These are phyloP conservation scores for Myrica gale DNA, from an alignment of 306 rosid genomes.

Conservation along the genomic window DNA sequence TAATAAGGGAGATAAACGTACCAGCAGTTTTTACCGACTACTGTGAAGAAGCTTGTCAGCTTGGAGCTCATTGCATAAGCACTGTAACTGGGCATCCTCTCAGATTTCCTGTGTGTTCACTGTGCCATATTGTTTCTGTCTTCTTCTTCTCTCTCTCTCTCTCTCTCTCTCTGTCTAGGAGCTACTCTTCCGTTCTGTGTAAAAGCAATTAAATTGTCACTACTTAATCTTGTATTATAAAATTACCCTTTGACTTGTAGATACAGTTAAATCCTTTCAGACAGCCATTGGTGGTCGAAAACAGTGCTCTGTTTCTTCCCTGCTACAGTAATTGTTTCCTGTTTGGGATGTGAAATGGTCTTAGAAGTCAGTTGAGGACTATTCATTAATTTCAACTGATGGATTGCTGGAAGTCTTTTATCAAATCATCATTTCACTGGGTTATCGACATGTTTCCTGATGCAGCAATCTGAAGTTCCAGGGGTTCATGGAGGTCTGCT, in stretches of 20 bases:
- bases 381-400: neutral
- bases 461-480: neutral
- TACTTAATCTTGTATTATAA: neutral
- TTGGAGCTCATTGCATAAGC: constrained; percentile 71
- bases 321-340: constrained; percentile 89
- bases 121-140: neutral
- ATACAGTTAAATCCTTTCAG: constrained; percentile 90
- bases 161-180: neutral
- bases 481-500: no score
- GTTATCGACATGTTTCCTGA: neutral
- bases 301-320: constrained; percentile 70
- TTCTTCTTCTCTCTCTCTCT: no score
- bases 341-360: constrained; percentile 56
- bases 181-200: neutral
- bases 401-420: neutral
- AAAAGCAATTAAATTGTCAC: constrained; percentile 1
- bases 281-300: constrained; percentile 75
- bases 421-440: neutral
- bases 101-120: constrained; percentile 54
- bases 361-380: neutral
- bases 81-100: constrained; percentile 48
- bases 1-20: constrained; percentile 50
- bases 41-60: constrained; percentile 96
- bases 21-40: constrained; percentile 77
- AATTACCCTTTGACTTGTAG: constrained; percentile 42